phyloP scores from a whole-genome alignment of 345 rosid genomes.

The Salix udensis region DNA sequence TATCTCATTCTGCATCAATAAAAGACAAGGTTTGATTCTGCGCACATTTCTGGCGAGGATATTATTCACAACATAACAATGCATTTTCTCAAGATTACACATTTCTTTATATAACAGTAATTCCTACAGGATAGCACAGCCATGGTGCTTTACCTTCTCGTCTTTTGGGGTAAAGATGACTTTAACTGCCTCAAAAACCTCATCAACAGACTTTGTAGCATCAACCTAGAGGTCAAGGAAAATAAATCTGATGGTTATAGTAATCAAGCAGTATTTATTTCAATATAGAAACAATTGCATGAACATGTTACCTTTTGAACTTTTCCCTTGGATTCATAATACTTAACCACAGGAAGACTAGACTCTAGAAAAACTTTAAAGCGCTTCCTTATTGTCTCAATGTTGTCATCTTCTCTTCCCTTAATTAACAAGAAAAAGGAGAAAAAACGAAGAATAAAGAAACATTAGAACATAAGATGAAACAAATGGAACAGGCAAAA shows the following conservation, averaged over 20 bases:
- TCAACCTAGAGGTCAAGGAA: conserved; percentile 14
- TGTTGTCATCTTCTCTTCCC: conserved; percentile 30
- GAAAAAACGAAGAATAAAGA: not conserved
- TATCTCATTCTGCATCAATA: not conserved
- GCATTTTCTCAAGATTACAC: not conserved
- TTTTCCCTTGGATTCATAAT: conserved; percentile 27
- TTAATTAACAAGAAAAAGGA: not conserved
- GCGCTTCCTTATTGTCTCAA: conserved; percentile 32
- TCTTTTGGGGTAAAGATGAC: conserved; percentile 31
- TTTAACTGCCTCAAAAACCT: conserved; percentile 27
- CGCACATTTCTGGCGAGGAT: not conserved
- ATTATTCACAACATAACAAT: not conserved
- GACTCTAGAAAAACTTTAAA: conserved; percentile 26
- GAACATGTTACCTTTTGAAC: conserved; percentile 22
- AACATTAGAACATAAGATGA: not conserved
- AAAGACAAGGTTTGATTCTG: not conserved
- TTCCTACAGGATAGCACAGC: conserved; percentile 11
- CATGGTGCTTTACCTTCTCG: conserved; percentile 38
- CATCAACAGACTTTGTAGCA: conserved; percentile 22
- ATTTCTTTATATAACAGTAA: not conserved
- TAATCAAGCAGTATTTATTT: not conserved
- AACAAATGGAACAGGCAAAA: not conserved
- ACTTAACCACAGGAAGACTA: conserved; percentile 27
- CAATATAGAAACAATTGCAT: not conserved
- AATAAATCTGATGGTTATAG: not conserved